Conservation (phyloP, 768 basidiomycete species). For the Kwoniella sp. region DNA sequence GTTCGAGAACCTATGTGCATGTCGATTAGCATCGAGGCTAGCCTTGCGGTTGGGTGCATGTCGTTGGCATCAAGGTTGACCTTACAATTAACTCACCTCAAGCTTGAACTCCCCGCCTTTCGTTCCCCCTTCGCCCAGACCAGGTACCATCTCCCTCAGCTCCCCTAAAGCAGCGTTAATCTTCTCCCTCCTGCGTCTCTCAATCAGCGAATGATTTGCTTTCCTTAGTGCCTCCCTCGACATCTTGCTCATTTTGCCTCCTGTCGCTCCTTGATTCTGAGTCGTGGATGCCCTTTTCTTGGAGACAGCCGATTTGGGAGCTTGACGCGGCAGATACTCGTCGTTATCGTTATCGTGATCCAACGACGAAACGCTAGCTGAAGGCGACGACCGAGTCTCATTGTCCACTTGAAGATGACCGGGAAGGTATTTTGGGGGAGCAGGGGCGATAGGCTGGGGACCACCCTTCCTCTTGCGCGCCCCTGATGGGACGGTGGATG, state of each 20-base stretch:
- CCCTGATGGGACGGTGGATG: not conserved
- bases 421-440: not conserved
- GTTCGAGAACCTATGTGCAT: conserved; percentile 63
- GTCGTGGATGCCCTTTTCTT: not conserved
- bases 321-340: not conserved
- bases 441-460: not conserved
- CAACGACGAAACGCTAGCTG: not conserved
- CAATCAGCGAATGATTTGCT: conserved; percentile 91
- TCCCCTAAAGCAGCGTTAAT: conserved; percentile 87
- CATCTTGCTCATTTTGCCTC: conserved; percentile 11
- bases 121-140: conserved; percentile 60
- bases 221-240: conserved; percentile 78
- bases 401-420: not conserved
- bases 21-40: not conserved
- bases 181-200: conserved; percentile 89
- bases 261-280: not conserved
- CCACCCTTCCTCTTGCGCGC: not conserved
- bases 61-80: not conserved
- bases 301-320: not conserved
- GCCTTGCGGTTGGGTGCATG: too few relatives aligned
- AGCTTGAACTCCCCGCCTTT: conserved; percentile 89
- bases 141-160: conserved; percentile 74
- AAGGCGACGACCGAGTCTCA: not conserved
- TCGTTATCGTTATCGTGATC: not conserved
- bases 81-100: conserved; percentile 61